These are phyloP conservation scores for Microdochium nivale DNA, from an alignment of 2,329 filamentous ascomycete species.

Conservation along the genomic window DNA sequence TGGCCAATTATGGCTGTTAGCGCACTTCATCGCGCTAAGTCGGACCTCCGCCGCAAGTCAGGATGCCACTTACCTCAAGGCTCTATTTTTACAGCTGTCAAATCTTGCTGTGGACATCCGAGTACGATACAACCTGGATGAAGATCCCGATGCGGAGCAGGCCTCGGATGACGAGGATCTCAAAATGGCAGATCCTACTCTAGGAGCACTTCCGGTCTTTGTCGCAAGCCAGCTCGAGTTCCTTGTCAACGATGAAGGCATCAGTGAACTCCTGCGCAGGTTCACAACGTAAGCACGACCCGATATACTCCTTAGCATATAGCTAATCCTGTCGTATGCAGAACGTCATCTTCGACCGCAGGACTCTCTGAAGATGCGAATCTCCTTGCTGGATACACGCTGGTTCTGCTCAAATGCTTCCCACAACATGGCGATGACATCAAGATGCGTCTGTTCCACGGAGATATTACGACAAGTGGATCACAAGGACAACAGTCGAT, in stretches of 20 bases:
- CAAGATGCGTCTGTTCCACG: constrained; percentile 85
- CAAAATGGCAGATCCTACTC: constrained; percentile 9
- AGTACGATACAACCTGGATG: constrained; percentile 22
- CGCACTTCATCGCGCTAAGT: constrained; percentile 56
- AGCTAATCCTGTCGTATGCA: constrained; percentile 13
- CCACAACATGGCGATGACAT: constrained; percentile 77
- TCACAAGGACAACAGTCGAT: constrained; percentile 29
- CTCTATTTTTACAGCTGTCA: constrained; percentile 46
- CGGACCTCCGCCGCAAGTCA: constrained; percentile 19
- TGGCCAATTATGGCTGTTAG: constrained; percentile 53
- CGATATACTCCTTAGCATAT: constrained; percentile 9
- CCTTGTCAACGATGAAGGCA: constrained; percentile 66
- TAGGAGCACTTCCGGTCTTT: constrained; percentile 39
- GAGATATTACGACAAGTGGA: constrained; percentile 43
- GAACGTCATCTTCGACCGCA: constrained; percentile 18
- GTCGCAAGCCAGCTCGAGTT: constrained; percentile 58
- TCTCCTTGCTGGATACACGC: constrained; percentile 73
- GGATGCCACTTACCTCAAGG: constrained; percentile 32
- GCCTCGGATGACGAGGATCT: constrained; percentile 16
- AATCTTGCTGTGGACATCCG: constrained; percentile 42
- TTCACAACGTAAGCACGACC: constrained; percentile 28
- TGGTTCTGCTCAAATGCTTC: constrained; percentile 80
- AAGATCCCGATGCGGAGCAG: constrained; percentile 15
- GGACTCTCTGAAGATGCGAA: constrained; percentile 52
- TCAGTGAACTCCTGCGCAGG: constrained; percentile 49